Conservation (phyloP, 352 stramenopile genomes). For the Phytophthora citrophthora region DNA sequence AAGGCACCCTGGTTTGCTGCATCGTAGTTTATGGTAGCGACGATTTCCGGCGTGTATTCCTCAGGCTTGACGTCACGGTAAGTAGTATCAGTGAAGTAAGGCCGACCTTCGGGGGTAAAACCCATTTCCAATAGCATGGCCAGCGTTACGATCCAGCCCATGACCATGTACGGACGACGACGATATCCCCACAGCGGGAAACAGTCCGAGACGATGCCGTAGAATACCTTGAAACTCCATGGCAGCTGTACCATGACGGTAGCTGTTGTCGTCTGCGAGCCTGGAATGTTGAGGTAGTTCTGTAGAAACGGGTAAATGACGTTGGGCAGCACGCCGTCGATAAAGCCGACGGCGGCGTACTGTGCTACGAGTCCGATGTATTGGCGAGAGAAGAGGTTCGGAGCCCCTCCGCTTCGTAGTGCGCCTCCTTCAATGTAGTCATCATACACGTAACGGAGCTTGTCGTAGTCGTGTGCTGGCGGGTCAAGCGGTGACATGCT, state of each 20-base stretch:
- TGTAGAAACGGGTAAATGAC: constrained; percentile 63
- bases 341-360: constrained; percentile 61
- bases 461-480: constrained; percentile 34
- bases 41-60: constrained; percentile 50
- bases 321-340: constrained; percentile 53
- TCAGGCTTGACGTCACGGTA: constrained; percentile 47
- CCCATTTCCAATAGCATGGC: constrained; percentile 53
- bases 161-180: constrained; percentile 61
- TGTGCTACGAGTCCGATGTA: constrained; percentile 63
- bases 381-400: constrained; percentile 46
- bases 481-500: constrained; percentile 36
- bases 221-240: constrained; percentile 74
- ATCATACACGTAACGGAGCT: constrained; percentile 49
- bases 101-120: constrained; percentile 31
- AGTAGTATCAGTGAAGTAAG: constrained; percentile 46
- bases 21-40: constrained; percentile 43
- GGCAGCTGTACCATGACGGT: constrained; percentile 51
- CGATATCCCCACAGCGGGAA: constrained; percentile 63
- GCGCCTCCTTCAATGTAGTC: constrained; percentile 51
- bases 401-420: constrained; percentile 45
- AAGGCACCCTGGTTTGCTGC: constrained; percentile 40
- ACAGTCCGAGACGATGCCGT: constrained; percentile 67
- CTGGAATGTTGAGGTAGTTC: constrained; percentile 65
- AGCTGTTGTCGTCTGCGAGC: constrained; percentile 49
- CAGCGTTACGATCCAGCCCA: constrained; percentile 51